A percentile compares a stretch with the other conserved stretches of the same genome.
Conservation (phyloP, 805 yeast genomes). For the Geotrichum ghanense region DNA sequence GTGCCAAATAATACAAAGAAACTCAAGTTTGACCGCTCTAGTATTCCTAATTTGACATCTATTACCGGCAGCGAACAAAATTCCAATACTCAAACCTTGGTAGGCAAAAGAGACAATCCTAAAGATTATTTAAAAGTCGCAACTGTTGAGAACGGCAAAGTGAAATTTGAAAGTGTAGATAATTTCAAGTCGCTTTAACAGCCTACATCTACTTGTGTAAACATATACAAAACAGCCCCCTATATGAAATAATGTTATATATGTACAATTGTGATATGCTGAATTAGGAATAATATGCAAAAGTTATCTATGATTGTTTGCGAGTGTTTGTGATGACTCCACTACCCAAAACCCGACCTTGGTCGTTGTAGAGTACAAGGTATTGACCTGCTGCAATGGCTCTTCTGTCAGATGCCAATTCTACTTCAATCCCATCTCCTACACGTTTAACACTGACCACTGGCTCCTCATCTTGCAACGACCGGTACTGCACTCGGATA, state of each 20-base stretch:
- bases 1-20: neutral
- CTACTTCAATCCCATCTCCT: conserved; percentile 23
- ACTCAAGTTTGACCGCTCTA: neutral
- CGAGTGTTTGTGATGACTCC: neutral
- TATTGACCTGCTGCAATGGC: conserved; percentile 91
- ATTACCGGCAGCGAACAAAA: neutral
- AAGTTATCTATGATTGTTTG: too few relatives aligned
- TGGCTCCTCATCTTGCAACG: conserved; percentile 50
- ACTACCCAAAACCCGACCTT: neutral
- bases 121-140: neutral
- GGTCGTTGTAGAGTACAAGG: conserved; percentile 47
- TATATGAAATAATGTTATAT: too few relatives aligned
- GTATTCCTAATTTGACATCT: neutral
- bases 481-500: conserved; percentile 48
- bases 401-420: conserved; percentile 36
- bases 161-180: neutral
- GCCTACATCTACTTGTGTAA: too few relatives aligned
- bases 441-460: conserved; percentile 21
- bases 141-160: neutral
- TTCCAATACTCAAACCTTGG: too few relatives aligned
- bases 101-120: conserved; percentile 1
- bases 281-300: too few relatives aligned
- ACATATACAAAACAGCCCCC: too few relatives aligned
- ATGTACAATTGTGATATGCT: too few relatives aligned
- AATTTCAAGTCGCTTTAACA: neutral